Base-by-base conservation (phyloP, 805 yeast species). In the Nakazawaea anatomiae region DNA sequence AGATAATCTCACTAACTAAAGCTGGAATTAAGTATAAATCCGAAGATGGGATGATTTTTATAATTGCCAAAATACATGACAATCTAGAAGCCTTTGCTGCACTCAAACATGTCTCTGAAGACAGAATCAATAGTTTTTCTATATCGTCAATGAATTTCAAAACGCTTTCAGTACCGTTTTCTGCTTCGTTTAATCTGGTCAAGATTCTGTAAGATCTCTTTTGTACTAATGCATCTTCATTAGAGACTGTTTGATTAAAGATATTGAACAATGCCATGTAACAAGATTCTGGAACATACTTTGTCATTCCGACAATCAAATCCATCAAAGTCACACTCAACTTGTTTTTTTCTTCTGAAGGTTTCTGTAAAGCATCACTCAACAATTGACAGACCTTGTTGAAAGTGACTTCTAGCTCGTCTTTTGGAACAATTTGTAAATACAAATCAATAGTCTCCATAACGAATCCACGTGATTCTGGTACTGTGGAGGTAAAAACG, bases 251-350 rank as follows among this genome's bases (percentile, higher is more conserved):
- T 45, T 79, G 73, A 47, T 83, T 79, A 69, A 91, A 88, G 46
- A 91, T 87, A n/a, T 86, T 63, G 57, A 90, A 81, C 42, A 91
- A 73, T 0, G 95, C 89, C 59, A 77, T 75, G 67, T 88, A 87
- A 4, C 86, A 79, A 2, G 83, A 63, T 32, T 67, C 68, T 6
- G 96, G 96, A 35, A 94, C 82, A 60, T 86, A 88, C 59, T 87
- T 87, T 30, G 92, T 79, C 88, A 95, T 86, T 31, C 87, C 82
- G 46, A 90, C 95, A 48, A 90, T 77, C 52, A 94, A 75, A 64
- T 94, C 99, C 85, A 92, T 78, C 88, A 95, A 83, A 14, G 97
- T 89, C 40, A 87, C 82, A 56, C 89, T 80, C 56, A 84, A 69
- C 47, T 79, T 75, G 28, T 85, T 79, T 18, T 72, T 63, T 9